Conservation (phyloP, 2,329 filamentous ascomycete species). For the Berkeleyomyces rouxiae region DNA sequence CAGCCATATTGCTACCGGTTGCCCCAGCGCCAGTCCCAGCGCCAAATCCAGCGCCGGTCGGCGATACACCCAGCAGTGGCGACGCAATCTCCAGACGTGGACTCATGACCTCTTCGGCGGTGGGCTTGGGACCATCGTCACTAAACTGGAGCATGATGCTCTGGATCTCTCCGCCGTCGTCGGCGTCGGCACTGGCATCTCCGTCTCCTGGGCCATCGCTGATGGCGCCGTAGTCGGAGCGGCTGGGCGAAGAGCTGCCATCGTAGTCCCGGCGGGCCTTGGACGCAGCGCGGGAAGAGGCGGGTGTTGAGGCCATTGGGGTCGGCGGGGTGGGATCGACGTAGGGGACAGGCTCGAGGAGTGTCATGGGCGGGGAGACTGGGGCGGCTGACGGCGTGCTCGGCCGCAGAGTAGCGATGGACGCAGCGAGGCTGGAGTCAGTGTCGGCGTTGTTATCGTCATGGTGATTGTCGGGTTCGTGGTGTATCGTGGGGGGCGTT, state of each 20-base stretch:
- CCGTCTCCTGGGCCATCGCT: slow-evolving; percentile 32
- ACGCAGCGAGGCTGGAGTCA: slow-evolving; percentile 17
- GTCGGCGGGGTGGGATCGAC: slow-evolving; percentile 43
- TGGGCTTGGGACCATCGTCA: slow-evolving; percentile 53
- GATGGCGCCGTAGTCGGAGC: slow-evolving; percentile 35
- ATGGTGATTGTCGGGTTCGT: background rate
- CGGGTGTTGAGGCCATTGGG: slow-evolving; percentile 35
- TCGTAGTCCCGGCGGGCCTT: slow-evolving; percentile 25
- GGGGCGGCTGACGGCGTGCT: slow-evolving; percentile 21
- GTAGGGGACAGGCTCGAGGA: slow-evolving; percentile 32
- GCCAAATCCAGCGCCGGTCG: background rate
- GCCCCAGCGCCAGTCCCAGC: background rate
- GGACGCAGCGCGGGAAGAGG: slow-evolving; percentile 45
- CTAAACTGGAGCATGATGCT: slow-evolving; percentile 96
- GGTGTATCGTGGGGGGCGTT: slow-evolving; percentile 1
- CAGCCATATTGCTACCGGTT: background rate
- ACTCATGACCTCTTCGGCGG: slow-evolving; percentile 78
- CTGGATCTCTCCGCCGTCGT: slow-evolving; percentile 74
- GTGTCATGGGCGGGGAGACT: slow-evolving; percentile 25
- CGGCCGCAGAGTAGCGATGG: slow-evolving; percentile 33
- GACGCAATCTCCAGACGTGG: slow-evolving; percentile 70
- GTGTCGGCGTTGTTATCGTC: background rate
- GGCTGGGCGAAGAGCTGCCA: slow-evolving; percentile 30
- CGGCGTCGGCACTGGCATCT: slow-evolving; percentile 39
- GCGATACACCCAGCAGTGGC: slow-evolving; percentile 48